These are phyloP conservation scores for Tympanopsis confertula DNA, from an alignment of 2,329 filamentous ascomycete genomes.

Conservation along the genomic window DNA sequence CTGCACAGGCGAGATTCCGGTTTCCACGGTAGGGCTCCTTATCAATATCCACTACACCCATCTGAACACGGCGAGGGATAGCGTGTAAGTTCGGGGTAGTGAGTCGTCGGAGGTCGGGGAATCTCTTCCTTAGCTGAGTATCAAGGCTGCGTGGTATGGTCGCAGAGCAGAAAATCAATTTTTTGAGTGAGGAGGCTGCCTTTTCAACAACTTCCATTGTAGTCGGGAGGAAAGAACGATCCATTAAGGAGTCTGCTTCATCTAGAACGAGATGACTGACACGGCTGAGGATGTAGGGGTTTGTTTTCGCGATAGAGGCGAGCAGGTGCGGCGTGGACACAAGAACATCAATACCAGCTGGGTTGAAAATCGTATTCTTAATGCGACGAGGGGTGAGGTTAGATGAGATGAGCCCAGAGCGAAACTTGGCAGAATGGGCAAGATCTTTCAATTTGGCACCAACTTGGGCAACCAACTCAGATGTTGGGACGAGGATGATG, in stretches of 20 bases:
- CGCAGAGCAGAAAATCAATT: constrained; percentile 86
- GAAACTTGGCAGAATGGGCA: constrained; percentile 78
- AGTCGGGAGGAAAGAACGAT: constrained; percentile 78
- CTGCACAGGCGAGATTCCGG: constrained; percentile 83
- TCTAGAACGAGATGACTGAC: constrained; percentile 83
- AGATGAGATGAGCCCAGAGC: constrained; percentile 71
- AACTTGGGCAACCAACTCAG: constrained; percentile 84
- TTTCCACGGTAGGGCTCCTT: constrained; percentile 90
- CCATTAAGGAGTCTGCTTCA: constrained; percentile 90
- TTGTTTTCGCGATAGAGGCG: constrained; percentile 73
- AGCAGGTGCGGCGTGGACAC: constrained; percentile 84
- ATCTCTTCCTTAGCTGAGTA: constrained; percentile 67
- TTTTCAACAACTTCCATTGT: constrained; percentile 77
- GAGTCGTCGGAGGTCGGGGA: constrained; percentile 72
- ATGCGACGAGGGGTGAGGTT: constrained; percentile 68
- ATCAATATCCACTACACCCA: constrained; percentile 84
- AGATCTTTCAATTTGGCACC: constrained; percentile 69
- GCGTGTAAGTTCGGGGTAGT: constrained; percentile 94
- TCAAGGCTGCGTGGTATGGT: constrained; percentile 89
- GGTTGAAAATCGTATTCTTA: constrained; percentile 70
- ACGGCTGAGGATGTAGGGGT: constrained; percentile 85
- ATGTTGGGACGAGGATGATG: constrained; percentile 80
- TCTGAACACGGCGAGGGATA: constrained; percentile 85
- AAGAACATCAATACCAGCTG: constrained; percentile 71
- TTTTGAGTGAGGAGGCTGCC: constrained; percentile 67